Percentiles rank a stretch among this genome's conserved stretches.
phyloP scores from a whole-genome alignment of 371 early-diverging fungal genomes.

The Gilbertella persicaria region DNA sequence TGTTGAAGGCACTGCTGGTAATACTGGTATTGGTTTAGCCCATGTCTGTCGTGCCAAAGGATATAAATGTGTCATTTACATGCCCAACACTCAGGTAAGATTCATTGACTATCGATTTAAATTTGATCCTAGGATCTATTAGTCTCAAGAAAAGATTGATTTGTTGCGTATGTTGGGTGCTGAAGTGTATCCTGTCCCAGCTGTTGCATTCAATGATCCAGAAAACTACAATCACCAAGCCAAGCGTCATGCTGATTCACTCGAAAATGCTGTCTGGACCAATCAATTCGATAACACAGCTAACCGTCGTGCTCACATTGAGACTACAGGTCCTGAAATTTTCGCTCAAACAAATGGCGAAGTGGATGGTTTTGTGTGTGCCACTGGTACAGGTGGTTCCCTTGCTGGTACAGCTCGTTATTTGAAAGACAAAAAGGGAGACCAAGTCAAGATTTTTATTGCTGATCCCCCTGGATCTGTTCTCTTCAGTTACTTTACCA shows the following conservation, averaged over 20 bases:
- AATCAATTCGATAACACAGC: constrained; percentile 89
- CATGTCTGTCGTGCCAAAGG: constrained; percentile 95
- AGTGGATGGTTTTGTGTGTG: constrained; percentile 87
- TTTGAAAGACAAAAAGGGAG: constrained; percentile 72
- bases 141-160: constrained; percentile 93
- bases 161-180: constrained; percentile 90
- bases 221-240: constrained; percentile 96
- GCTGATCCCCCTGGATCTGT: constrained; percentile 97
- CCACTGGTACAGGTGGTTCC: constrained; percentile 94
- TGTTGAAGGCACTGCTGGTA: constrained; percentile 96
- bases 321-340: constrained; percentile 96
- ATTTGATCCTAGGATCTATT: neutral
- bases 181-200: constrained; percentile 87
- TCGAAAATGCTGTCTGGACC: constrained; percentile 93
- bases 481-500: constrained; percentile 77
- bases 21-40: constrained; percentile 96
- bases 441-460: constrained; percentile 73
- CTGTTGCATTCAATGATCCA: constrained; percentile 90
- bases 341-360: constrained; percentile 80
- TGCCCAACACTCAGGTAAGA: constrained; percentile 92
- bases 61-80: constrained; percentile 94
- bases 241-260: constrained; percentile 74
- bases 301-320: constrained; percentile 89
- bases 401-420: constrained; percentile 84
- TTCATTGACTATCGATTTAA: neutral